These are phyloP conservation scores for Pistacia atlantica DNA, from an alignment of 345 rosid genomes.

Conservation along the genomic window DNA sequence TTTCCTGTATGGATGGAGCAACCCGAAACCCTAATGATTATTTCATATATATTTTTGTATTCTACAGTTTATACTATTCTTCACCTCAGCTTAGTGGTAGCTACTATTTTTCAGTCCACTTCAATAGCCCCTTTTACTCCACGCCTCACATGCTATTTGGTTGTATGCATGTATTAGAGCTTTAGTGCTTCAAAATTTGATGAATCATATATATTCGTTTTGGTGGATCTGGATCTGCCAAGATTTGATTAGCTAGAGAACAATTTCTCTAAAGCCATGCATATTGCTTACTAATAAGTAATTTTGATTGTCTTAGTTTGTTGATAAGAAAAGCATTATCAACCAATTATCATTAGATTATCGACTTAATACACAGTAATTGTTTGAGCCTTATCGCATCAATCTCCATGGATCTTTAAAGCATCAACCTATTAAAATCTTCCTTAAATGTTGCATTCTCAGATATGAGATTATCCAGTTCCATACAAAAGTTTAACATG, in stretches of 20 bases:
- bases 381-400: too few relatives aligned
- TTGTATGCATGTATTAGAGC: not conserved
- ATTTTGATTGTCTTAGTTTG: too few relatives aligned
- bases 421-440: not conserved
- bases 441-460: not conserved
- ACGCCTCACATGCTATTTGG: not conserved
- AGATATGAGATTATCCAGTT: not conserved
- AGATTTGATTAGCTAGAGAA: not conserved
- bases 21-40: conserved; percentile 15
- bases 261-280: too few relatives aligned
- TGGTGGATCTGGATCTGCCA: not conserved
- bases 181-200: conserved; percentile 3
- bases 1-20: not conserved
- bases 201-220: not conserved
- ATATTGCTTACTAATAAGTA: not conserved
- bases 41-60: not conserved
- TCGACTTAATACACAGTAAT: too few relatives aligned
- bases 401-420: too few relatives aligned
- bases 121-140: not conserved
- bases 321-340: too few relatives aligned
- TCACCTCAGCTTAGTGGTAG: conserved; percentile 11
- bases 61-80: not conserved
- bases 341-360: too few relatives aligned
- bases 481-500: not conserved
- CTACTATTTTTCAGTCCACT: conserved; percentile 25